Evolutionary conservation across 2,329 filamentous ascomycete species (phyloP), one percentile per base, ranked within the genome.

Genomic region (Penicillium capsulatum): DNA sequence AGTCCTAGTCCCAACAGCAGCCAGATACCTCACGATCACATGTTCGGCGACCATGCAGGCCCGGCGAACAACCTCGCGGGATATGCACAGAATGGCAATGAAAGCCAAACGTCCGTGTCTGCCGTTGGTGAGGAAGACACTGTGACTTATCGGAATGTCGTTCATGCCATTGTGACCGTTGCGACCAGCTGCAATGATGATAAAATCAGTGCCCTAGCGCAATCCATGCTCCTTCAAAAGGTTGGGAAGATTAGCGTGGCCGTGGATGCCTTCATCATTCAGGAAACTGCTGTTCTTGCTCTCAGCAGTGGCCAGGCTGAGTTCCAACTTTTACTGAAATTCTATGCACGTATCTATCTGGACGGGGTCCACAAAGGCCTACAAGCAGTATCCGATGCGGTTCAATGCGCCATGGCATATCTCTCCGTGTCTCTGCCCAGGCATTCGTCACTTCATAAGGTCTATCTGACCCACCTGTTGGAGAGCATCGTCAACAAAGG

Each of bases 141-240:
- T 3, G 70, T 80, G 19, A 82, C 89, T 0, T 89, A 94, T 59
- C 80, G 81, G 24, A 94, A 91, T 47, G 84, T 97, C n/a, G 81
- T 97, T n/a, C 83, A 94, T 59, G 88, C 91, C 0, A 91, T 98
- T 45, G 91, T 94, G 41, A 83, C 82, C n/a, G 87, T 98, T 60
- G 88, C 92, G 1, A 79, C 77, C 15, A 82, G 79, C 41, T 89
- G 83, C 59, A 78, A 84, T 33, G 90, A 98, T 56, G 82, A 88
- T 44, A 95, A 96, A 67, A 94, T 98, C 38, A 92, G 85, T 5
- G 90, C 90, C 4, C 72, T 98, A 36, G 91, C 90, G 2, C 85
- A 96, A 54, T 94, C 89, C 1, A 96, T 98, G 82, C 79, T 99
- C 16, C 69, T 95, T n/a, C 92, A 98, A 59, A 97, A 98, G 64